Percentiles rank a stretch among this genome's conserved stretches.
phyloP scores from a whole-genome alignment of 345 rosid genomes.

The Linum trigynum region DNA sequence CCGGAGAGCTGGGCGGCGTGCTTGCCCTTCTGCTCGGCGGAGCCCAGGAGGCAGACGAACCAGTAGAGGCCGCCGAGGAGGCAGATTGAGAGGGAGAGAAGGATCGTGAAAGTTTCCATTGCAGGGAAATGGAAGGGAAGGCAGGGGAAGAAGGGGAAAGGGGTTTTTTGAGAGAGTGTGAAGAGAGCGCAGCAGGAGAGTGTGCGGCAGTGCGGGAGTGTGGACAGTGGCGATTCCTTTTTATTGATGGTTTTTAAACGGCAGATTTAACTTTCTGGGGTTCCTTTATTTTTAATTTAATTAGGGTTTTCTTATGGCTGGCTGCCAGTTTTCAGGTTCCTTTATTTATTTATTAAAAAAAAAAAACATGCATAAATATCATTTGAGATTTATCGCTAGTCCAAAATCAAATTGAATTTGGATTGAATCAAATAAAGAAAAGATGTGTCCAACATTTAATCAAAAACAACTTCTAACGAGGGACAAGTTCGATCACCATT shows the following conservation, averaged over 20 bases:
- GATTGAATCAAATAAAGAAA: no score
- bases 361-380: no score
- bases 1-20: slow-evolving; percentile 73
- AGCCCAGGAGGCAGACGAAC: slow-evolving; percentile 79
- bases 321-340: no score
- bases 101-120: slow-evolving; percentile 54
- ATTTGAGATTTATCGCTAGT: no score
- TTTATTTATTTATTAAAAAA: no score
- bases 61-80: slow-evolving; percentile 68
- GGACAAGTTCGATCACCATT: no score
- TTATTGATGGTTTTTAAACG: not conserved
- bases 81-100: slow-evolving; percentile 50
- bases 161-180: not conserved
- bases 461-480: no score
- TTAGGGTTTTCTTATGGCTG: no score
- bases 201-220: not conserved
- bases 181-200: not conserved
- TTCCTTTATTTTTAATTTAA: no score
- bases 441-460: no score
- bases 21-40: slow-evolving; percentile 77
- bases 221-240: not conserved
- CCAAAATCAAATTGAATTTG: no score
- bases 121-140: not conserved
- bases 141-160: not conserved
- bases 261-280: not conserved